A percentile compares a stretch with the other conserved stretches of the same genome.
These are phyloP conservation scores for Cladophialophora immunda DNA, from an alignment of 2,329 filamentous ascomycete genomes.

Conservation along the genomic window DNA sequence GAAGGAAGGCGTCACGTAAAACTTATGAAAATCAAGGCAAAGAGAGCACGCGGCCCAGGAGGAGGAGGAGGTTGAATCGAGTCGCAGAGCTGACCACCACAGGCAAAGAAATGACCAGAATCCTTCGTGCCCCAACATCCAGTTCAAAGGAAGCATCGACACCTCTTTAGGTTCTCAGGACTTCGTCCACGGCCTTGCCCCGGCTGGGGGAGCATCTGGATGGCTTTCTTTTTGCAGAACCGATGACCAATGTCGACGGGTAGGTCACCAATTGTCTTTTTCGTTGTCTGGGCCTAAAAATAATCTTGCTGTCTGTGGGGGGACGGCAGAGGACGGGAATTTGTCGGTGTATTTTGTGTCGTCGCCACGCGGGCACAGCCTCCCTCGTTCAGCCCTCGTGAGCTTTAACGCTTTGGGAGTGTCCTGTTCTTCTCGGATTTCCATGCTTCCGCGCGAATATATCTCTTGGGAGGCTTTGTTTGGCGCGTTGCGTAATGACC, in stretches of 20 bases:
- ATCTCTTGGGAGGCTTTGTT: background rate
- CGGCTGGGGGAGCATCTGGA: background rate
- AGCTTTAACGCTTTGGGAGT: slow-evolving; percentile 13
- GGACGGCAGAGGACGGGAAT: background rate
- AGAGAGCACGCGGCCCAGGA: background rate
- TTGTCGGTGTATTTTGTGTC: background rate
- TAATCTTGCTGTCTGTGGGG: slow-evolving; percentile 3
- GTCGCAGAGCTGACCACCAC: background rate
- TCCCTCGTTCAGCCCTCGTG: slow-evolving; percentile 10
- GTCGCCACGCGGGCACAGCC: slow-evolving; percentile 8
- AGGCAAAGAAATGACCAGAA: slow-evolving; percentile 5
- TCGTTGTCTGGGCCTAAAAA: slow-evolving; percentile 13
- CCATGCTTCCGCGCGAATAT: slow-evolving; percentile 13
- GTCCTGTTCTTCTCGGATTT: slow-evolving; percentile 1
- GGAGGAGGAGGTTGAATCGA: background rate
- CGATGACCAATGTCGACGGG: background rate
- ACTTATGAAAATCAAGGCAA: background rate
- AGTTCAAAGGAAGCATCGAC: background rate
- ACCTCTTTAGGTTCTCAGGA: background rate
- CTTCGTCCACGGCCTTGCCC: slow-evolving; percentile 21
- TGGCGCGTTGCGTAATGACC: background rate
- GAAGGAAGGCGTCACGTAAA: background rate
- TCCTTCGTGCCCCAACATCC: slow-evolving; percentile 8
- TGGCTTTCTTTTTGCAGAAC: background rate
- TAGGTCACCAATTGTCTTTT: background rate